Evolutionary conservation across 306 rosid species (phyloP), one percentile per base, ranked within the genome.

Genomic region (Coriaria nepalensis): DNA sequence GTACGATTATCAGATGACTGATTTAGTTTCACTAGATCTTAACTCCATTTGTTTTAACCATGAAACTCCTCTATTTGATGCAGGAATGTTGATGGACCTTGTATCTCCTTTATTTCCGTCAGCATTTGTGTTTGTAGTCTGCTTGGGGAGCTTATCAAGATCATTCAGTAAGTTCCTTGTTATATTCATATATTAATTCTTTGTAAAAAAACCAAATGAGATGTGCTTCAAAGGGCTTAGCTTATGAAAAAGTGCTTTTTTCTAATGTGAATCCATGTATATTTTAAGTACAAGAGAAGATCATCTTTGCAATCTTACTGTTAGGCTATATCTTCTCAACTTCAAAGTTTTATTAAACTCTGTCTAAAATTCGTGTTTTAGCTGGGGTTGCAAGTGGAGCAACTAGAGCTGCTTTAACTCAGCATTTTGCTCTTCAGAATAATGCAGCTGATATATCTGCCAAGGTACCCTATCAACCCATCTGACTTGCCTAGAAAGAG

Each of bases 361-460:
- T n/a, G n/a, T n/a, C n/a, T n/a, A n/a, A n/a, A n/a, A n/a, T n/a
- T n/a, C n/a, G n/a, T n/a, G n/a, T n/a, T n/a, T 59, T 56, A 84
- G 95, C 97, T 44, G 97, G 95, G 54, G 97, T 90, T 69, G 95
- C 95, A 6, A 84, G 97, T 81, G 97, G 97, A 53, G 97, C 97
- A 32, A 90, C 97, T 38, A 79, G 97, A 71, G 97, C 97, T 65
- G 95, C 97, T 62, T 73, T 90, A 77, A 90, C 97, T 32, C 97
- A 90, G 52, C 97, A 90, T 84, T 90, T 90, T 69, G 94, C 97
- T 51, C 78, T 68, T 64, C 77, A 73, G 77, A 67, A 53, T 57
- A 77, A 73, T 60, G 83, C 79, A 37, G 83, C 83, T 14, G 83
- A 77, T 66, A 77, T 77, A 69, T 69, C 79, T 62, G 79, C 83